phyloP scores from a whole-genome alignment of 2,329 filamentous ascomycete genomes.

The Trematosphaeria pertusa region DNA sequence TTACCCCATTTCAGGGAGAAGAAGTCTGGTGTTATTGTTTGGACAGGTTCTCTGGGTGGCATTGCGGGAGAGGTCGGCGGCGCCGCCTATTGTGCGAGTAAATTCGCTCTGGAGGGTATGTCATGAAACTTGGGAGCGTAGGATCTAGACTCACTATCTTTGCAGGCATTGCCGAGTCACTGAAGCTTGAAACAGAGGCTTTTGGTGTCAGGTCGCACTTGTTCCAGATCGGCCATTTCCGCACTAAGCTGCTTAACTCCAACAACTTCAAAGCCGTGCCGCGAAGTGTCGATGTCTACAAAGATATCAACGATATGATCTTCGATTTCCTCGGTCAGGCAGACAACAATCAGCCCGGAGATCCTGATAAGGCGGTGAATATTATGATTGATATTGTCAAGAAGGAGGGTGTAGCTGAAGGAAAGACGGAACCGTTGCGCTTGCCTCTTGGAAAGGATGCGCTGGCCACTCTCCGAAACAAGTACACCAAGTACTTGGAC shows the following conservation, averaged over 20 bases:
- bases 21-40: slow-evolving; percentile 49
- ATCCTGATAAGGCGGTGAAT: slow-evolving; percentile 21
- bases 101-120: slow-evolving; percentile 17
- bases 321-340: slow-evolving; percentile 20
- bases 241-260: slow-evolving; percentile 37
- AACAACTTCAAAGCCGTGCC: slow-evolving; percentile 24
- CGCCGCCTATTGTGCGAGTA: slow-evolving; percentile 12
- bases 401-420: slow-evolving; percentile 13
- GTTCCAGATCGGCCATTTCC: slow-evolving; percentile 48
- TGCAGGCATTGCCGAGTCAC: slow-evolving; percentile 18
- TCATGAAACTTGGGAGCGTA: neutral
- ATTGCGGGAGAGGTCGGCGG: slow-evolving; percentile 21
- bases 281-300: slow-evolving; percentile 24
- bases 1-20: slow-evolving; percentile 49
- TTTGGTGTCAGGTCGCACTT: slow-evolving; percentile 45
- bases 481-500: slow-evolving; percentile 7
- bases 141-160: slow-evolving; percentile 1
- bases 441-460: slow-evolving; percentile 39
- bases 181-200: slow-evolving; percentile 37
- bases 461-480: slow-evolving; percentile 9
- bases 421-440: slow-evolving; percentile 32
- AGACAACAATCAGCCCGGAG: slow-evolving; percentile 21
- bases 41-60: slow-evolving; percentile 24
- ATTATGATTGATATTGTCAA: slow-evolving; percentile 21
- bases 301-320: slow-evolving; percentile 22